A percentile compares a stretch with the other conserved stretches of the same genome.
Evolutionary conservation across 805 yeast species (phyloP).

Genomic region (Candida sonorensis): DNA sequence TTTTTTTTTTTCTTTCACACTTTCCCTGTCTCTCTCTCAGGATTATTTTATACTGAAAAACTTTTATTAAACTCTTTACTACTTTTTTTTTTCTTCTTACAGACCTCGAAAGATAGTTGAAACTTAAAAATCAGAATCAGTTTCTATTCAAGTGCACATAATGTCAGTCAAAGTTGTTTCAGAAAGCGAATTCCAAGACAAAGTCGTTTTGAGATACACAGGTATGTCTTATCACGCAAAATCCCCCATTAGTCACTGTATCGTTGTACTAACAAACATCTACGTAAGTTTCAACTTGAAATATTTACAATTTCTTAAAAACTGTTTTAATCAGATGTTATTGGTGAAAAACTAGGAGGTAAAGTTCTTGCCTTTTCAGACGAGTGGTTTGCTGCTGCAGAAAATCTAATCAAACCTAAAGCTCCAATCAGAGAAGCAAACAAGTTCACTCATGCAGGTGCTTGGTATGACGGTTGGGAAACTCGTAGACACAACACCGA

Average conservation of each 20-base stretch:
- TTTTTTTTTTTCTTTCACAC: no score
- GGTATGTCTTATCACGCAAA: constrained; percentile 32
- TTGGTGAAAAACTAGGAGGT: constrained; percentile 83
- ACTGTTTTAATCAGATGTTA: no score
- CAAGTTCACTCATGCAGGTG: constrained; percentile 76
- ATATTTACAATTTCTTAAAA: no score
- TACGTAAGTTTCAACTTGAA: no score
- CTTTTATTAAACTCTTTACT: no score
- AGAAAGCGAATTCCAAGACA: constrained; percentile 36
- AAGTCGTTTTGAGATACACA: constrained; percentile 46
- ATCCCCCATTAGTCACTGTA: no score
- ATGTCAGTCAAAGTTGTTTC: constrained; percentile 1
- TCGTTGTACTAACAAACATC: no score
- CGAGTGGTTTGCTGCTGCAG: constrained; percentile 95
- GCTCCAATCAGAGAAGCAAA: constrained; percentile 80
- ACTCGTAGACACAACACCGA: constrained; percentile 87
- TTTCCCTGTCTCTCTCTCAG: no score
- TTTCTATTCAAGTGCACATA: background rate
- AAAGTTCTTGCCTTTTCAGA: constrained; percentile 63
- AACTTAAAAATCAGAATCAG: background rate
- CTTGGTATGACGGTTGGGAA: constrained; percentile 99
- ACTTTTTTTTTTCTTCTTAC: no score
- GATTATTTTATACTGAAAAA: no score
- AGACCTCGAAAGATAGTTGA: no score
- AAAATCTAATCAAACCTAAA: constrained; percentile 73